phyloP scores from a whole-genome alignment of 345 rosid genomes.

The Syzygium oleosum region DNA sequence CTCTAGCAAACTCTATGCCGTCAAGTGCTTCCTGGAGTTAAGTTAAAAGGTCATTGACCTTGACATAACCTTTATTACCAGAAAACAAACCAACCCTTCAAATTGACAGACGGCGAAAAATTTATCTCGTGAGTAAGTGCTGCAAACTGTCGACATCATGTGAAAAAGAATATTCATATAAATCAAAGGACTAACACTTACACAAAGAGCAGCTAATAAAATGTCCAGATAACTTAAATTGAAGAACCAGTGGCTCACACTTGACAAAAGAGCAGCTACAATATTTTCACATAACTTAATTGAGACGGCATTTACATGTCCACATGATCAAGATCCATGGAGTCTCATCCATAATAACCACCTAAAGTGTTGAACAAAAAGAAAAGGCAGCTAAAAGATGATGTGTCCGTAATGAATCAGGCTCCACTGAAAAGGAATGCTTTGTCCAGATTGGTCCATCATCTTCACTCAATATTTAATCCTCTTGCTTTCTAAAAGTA shows the following conservation, averaged over 20 bases:
- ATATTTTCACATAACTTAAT: neutral
- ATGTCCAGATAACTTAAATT: neutral
- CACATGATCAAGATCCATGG: neutral
- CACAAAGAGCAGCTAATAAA: neutral
- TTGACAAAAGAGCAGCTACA: neutral
- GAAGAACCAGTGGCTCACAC: neutral
- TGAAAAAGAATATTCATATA: neutral
- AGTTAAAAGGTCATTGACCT: neutral
- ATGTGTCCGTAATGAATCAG: neutral
- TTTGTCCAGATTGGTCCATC: neutral
- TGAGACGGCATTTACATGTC: neutral
- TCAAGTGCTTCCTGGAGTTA: conserved; percentile 87
- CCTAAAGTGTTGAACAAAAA: neutral
- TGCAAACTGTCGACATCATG: neutral
- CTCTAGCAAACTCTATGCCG: conserved; percentile 85
- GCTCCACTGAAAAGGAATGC: neutral
- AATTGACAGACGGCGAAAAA: neutral
- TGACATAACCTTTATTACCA: neutral
- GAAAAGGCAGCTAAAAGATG: neutral
- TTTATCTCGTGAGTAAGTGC: neutral
- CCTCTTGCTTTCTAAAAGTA: neutral
- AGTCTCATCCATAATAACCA: neutral
- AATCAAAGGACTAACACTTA: neutral
- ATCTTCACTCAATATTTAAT: neutral
- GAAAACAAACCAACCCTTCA: neutral